Evolutionary conservation across 176 grass and related monocot species (phyloP).

Genomic region (maize (Zea mays)): Zm-B73-REFERENCE-NAM-5.0 NC_050100.1:22337001-22337500

Average conservation of each 20-base stretch:
- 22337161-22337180: slow-evolving; percentile 21
- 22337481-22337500: too few relatives aligned
- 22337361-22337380: too few relatives aligned
- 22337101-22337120: neutral
- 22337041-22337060: too few relatives aligned
- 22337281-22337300: slow-evolving; percentile 19
- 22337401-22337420: too few relatives aligned
- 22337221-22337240: slow-evolving; percentile 37
- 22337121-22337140: neutral
- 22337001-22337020: too few relatives aligned
- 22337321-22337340: too few relatives aligned
- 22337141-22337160: slow-evolving; percentile 14
- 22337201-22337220: slow-evolving; percentile 48
- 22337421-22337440: too few relatives aligned
- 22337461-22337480: too few relatives aligned
- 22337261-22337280: slow-evolving; percentile 10
- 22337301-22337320: neutral
- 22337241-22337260: slow-evolving; percentile 16
- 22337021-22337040: too few relatives aligned
- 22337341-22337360: too few relatives aligned
- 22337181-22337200: slow-evolving; percentile 12
- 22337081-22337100: neutral
- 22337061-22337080: neutral
- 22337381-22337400: too few relatives aligned
- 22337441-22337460: too few relatives aligned